These are phyloP conservation scores for Craterostigma plantagineum DNA, from an alignment of 257 asterid species.

Conservation along the genomic window DNA sequence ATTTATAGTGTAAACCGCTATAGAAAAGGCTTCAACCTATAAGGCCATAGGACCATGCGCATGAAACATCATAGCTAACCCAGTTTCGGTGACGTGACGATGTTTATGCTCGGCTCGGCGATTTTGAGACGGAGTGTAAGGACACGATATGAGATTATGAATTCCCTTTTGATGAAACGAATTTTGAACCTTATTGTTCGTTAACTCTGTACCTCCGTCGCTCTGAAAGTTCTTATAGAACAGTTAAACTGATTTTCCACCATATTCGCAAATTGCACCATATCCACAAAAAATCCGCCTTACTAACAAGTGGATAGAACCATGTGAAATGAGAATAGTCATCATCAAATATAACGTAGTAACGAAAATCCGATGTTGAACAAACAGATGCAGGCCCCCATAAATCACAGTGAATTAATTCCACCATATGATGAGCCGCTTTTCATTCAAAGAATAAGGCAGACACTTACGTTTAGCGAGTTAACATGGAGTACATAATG, in stretches of 20 bases:
- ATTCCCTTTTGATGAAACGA: not conserved
- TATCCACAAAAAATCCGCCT: too few species aligned
- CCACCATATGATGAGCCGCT: not conserved
- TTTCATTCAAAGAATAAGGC: not conserved
- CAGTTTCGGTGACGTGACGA: too few species aligned
- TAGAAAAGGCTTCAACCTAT: conserved; percentile 1
- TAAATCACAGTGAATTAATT: too few species aligned
- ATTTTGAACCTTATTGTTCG: not conserved
- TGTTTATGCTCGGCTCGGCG: not conserved
- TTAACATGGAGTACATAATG: not conserved
- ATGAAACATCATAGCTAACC: not conserved
- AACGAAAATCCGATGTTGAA: too few species aligned
- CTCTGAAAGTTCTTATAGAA: not conserved
- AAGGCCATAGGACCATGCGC: not conserved
- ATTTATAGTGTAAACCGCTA: not conserved
- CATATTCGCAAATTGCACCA: too few species aligned
- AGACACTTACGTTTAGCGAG: not conserved
- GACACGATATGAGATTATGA: not conserved
- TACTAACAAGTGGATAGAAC: not conserved
- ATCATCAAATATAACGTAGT: too few species aligned
- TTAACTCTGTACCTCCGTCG: not conserved
- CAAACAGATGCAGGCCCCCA: too few species aligned
- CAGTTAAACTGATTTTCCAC: too few species aligned
- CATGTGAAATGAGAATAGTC: too few species aligned
- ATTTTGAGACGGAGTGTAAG: conserved; percentile 5